Conservation (phyloP, 257 asterid genomes). For the Dorcoceras hygrometricum region DNA sequence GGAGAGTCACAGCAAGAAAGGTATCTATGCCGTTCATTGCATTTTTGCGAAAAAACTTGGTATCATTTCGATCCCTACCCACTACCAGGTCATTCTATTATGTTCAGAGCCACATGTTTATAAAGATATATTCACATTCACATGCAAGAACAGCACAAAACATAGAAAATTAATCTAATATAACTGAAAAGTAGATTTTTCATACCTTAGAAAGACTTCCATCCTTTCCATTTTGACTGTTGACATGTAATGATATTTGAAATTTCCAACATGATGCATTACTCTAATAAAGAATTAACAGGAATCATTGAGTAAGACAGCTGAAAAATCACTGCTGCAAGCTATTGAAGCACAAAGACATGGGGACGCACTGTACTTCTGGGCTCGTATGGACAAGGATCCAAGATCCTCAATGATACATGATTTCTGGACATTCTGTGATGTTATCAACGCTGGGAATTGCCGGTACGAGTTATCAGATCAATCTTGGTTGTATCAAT, state of each 20-base stretch:
- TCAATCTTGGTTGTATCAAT: background rate
- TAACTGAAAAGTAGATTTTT: background rate
- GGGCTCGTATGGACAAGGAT: slow-evolving; percentile 78
- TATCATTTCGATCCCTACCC: background rate
- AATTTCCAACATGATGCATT: background rate
- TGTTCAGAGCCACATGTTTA: too few species aligned
- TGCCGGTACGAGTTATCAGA: slow-evolving; percentile 63
- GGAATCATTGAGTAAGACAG: slow-evolving; percentile 72
- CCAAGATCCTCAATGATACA: slow-evolving; percentile 51
- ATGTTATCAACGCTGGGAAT: slow-evolving; percentile 87
- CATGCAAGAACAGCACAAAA: too few species aligned
- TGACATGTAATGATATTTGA: background rate
- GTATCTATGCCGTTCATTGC: slow-evolving; percentile 30
- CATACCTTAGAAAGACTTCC: background rate
- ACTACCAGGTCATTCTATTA: background rate
- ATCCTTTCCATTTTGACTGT: background rate
- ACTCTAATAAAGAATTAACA: slow-evolving; percentile 27
- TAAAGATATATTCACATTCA: too few species aligned
- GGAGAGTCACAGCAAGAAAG: slow-evolving; percentile 89
- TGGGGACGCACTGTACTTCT: slow-evolving; percentile 83
- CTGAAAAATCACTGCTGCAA: slow-evolving; percentile 66
- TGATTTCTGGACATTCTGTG: slow-evolving; percentile 98
- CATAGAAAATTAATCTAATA: too few species aligned
- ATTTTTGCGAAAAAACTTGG: background rate
- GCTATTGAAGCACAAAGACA: slow-evolving; percentile 66